phyloP scores from a whole-genome alignment of 2,329 filamentous ascomycete genomes.

The Curvularia hawaiiensis region DNA sequence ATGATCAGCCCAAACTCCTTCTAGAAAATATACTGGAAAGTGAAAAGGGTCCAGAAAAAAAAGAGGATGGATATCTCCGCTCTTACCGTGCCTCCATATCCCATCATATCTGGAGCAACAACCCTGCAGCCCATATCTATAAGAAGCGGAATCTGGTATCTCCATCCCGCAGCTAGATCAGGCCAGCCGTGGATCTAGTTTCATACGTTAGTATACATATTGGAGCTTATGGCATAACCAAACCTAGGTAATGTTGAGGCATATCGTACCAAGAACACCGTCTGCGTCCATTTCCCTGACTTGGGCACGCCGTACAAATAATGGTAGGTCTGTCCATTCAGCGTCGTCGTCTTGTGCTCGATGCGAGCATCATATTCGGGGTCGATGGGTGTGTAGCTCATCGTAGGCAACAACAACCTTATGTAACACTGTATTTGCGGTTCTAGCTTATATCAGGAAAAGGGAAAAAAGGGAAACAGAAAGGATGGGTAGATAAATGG shows the following conservation, averaged over 20 bases:
- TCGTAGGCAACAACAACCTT: background rate
- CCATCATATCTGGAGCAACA: constrained; percentile 83
- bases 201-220: background rate
- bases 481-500: background rate
- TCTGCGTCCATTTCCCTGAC: constrained; percentile 53
- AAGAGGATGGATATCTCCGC: background rate
- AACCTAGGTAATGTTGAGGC: background rate
- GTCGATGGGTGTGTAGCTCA: constrained; percentile 65
- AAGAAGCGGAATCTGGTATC: constrained; percentile 82
- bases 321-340: constrained; percentile 74
- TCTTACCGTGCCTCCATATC: constrained; percentile 75
- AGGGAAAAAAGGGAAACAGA: background rate
- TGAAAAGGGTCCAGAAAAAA: background rate
- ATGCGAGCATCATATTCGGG: constrained; percentile 69
- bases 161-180: constrained; percentile 84
- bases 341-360: constrained; percentile 63
- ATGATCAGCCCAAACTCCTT: background rate
- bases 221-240: background rate
- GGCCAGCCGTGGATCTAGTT: constrained; percentile 76
- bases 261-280: constrained; percentile 58
- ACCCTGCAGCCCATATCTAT: constrained; percentile 75
- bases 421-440: background rate
- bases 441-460: background rate
- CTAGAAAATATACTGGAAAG: background rate
- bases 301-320: constrained; percentile 59